Conservation (phyloP, 345 rosid species). For the Clarkia xantiana region DNA sequence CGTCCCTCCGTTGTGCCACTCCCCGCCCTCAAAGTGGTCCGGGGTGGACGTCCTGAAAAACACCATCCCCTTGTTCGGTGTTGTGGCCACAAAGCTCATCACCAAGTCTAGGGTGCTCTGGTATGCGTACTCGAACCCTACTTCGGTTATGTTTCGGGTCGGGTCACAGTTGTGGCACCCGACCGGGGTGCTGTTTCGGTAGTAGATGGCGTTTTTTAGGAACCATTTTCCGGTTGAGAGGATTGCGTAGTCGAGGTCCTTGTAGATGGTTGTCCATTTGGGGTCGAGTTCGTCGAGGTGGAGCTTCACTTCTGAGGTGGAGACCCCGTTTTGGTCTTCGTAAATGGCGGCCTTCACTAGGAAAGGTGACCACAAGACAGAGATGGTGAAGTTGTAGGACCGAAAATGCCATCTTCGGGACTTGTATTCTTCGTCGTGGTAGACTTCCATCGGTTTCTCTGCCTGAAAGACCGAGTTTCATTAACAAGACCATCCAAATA, state of each 20-base stretch:
- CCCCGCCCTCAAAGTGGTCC: constrained; percentile 85
- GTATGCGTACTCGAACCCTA: constrained; percentile 69
- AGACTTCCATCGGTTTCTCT: constrained; percentile 56
- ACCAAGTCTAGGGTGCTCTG: constrained; percentile 40
- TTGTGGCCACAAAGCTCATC: constrained; percentile 41
- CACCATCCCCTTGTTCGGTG: constrained; percentile 37
- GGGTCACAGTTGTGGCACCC: constrained; percentile 79
- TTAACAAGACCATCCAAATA: too few relatives aligned
- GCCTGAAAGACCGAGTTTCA: constrained; percentile 25
- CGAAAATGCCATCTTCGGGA: constrained; percentile 72
- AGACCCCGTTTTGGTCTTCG: constrained; percentile 79
- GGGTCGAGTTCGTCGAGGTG: constrained; percentile 70
- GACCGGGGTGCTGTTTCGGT: constrained; percentile 38
- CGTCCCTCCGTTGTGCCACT: constrained; percentile 81
- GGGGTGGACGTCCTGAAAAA: constrained; percentile 82
- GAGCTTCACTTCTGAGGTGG: constrained; percentile 58
- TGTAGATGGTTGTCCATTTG: constrained; percentile 44
- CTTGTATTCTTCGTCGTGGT: constrained; percentile 67
- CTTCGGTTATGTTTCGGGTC: constrained; percentile 35
- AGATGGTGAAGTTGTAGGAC: constrained; percentile 49
- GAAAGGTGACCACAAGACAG: constrained; percentile 85
- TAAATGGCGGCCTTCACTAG: constrained; percentile 74
- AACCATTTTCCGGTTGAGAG: constrained; percentile 97
- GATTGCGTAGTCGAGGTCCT: constrained; percentile 47
- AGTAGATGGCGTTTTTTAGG: constrained; percentile 71